Conservation (phyloP, 1,284 basidiomycete species). For the Pisolithus thermaeus region DNA sequence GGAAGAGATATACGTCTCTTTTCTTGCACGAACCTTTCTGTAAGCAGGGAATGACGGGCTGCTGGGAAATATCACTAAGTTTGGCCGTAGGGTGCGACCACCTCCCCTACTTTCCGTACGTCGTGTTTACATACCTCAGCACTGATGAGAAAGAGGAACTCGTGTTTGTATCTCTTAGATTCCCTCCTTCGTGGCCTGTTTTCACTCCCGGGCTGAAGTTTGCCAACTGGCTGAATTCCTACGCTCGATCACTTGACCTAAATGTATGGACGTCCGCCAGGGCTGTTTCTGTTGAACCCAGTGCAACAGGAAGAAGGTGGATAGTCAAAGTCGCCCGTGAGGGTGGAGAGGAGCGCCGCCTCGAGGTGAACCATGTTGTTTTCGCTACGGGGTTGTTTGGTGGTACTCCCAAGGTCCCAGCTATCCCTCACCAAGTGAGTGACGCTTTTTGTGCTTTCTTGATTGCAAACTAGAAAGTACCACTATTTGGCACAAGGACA, state of each 20-base stretch:
- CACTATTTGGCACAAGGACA: conserved; percentile 7
- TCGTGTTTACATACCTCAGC: background rate
- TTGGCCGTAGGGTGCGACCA: conserved; percentile 1
- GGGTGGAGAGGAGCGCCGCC: conserved; percentile 20
- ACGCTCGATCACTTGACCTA: conserved; percentile 48
- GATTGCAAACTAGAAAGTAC: background rate
- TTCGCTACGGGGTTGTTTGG: conserved; percentile 39
- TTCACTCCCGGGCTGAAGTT: conserved; percentile 37
- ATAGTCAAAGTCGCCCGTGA: conserved; percentile 27
- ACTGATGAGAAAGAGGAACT: background rate
- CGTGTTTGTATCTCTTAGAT: conserved; percentile 13
- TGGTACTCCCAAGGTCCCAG: conserved; percentile 28
- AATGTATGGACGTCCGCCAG: conserved; percentile 51
- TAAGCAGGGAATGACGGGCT: background rate
- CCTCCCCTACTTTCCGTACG: conserved; percentile 18
- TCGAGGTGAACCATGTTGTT: conserved; percentile 34
- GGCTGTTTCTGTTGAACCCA: conserved; percentile 33
- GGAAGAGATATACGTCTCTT: conserved; percentile 13
- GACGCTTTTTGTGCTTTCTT: background rate
- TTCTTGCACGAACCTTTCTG: conserved; percentile 8
- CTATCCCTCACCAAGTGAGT: conserved; percentile 16
- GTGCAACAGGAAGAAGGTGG: conserved; percentile 32
- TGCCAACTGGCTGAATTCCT: conserved; percentile 57
- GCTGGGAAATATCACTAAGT: background rate
- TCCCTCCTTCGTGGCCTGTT: conserved; percentile 35